Base-by-base conservation (phyloP, 495 filamentous ascomycete genomes). In the Neurospora sp. region DNA sequence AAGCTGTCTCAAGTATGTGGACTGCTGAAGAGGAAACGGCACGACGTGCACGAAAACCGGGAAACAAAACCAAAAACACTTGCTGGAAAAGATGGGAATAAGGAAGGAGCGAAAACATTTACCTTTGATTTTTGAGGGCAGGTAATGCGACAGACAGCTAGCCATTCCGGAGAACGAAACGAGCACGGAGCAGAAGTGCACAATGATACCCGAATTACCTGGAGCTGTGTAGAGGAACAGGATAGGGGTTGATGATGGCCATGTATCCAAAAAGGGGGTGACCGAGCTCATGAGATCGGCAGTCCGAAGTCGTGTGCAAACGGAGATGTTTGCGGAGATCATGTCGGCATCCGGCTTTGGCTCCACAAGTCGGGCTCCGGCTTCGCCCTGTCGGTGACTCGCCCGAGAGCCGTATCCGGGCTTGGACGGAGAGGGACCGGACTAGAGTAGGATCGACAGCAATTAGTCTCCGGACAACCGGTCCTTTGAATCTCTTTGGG, bases 1-100 rank as follows among this genome's bases (percentile, higher is more conserved):
- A 83, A 61, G 27, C 27, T 44, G 37, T 41, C 20, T 71, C 6
- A 16, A 14, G 65, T 18, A 70, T 70, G 47, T 45, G 72, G 53
- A 71, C 70, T 68, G 44, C 44, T 44, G 31, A 35, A 59, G 70
- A 12, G 39, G 20, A 37, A 59, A 27, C 16, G 70, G 70, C 38
- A 65, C 44, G 31, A 65, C 22, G 27, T 18, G 27, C 53, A 18
- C 14, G 18, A 12, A 35, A 35, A 35, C 10, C 45, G n/a, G 14
- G 14, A 35, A 31, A 61, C 6, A 5, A 7, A 35, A 7, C 27
- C 31, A 16, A 61, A 35, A 61, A 61, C 4, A 14, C 14, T 16
- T 61, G 27, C 3, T 27, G 20, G 53, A 31, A 61, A 31, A 16
- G 53, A 4, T 31, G 22, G 53, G 14, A 35, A 35, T 35, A 9